A percentile compares a stretch with the other conserved stretches of the same genome.
phyloP scores from a whole-genome alignment of 2,329 filamentous ascomycete species.

The Zalaria obscura region DNA sequence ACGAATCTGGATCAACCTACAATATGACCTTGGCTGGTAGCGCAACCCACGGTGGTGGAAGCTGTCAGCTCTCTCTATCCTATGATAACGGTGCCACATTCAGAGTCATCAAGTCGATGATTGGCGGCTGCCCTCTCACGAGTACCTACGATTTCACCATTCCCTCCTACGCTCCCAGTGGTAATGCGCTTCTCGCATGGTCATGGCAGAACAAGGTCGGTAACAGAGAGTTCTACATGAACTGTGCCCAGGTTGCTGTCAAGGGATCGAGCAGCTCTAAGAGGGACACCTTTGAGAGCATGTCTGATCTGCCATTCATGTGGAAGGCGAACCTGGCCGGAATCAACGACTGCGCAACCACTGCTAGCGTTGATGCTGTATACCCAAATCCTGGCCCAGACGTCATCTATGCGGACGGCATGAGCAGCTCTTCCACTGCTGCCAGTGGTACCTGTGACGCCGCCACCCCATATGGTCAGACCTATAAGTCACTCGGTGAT shows the following conservation, averaged over 20 bases:
- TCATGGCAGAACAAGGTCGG: constrained; percentile 37
- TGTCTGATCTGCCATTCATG: constrained; percentile 24
- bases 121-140: constrained; percentile 40
- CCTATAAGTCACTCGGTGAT: constrained; percentile 9
- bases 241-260: constrained; percentile 60
- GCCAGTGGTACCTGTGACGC: constrained; percentile 16
- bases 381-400: constrained; percentile 27
- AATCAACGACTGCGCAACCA: constrained; percentile 25
- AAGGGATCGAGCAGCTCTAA: constrained; percentile 4
- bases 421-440: constrained; percentile 11
- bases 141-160: constrained; percentile 51
- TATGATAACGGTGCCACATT: constrained; percentile 59
- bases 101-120: constrained; percentile 51
- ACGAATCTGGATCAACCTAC: constrained; percentile 46
- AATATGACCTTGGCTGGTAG: constrained; percentile 50
- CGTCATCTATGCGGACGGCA: constrained; percentile 23
- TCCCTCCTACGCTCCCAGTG: constrained; percentile 46
- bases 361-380: constrained; percentile 22
- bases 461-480: constrained; percentile 13
- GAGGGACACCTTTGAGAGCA: constrained; percentile 7
- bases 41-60: constrained; percentile 51
- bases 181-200: constrained; percentile 57
- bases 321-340: constrained; percentile 29
- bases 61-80: constrained; percentile 61
- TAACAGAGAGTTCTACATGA: constrained; percentile 80